These are phyloP conservation scores for Psilocybe subaeruginosa DNA, from an alignment of 768 basidiomycete species.

Conservation along the genomic window DNA sequence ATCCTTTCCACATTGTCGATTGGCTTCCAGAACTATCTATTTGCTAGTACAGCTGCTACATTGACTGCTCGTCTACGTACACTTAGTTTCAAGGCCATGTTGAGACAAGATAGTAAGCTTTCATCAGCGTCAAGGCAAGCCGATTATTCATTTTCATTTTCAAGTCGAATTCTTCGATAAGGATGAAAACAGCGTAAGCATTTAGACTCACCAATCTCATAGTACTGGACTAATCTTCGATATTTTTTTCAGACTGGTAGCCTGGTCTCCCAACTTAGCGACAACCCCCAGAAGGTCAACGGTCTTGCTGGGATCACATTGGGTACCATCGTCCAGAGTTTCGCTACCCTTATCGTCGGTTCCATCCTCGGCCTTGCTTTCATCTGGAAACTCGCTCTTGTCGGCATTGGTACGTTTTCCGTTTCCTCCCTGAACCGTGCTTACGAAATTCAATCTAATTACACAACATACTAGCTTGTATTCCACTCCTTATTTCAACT, in stretches of 20 bases:
- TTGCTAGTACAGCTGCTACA: constrained; percentile 66
- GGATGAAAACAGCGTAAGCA: constrained; percentile 74
- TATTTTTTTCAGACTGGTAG: constrained; percentile 62
- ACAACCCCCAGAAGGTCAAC: constrained; percentile 88
- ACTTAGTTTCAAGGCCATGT: constrained; percentile 75
- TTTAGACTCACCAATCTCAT: neutral
- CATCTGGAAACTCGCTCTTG: constrained; percentile 79
- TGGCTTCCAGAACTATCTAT: constrained; percentile 71
- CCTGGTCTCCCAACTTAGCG: constrained; percentile 78
- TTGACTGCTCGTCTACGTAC: constrained; percentile 74
- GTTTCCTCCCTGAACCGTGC: neutral
- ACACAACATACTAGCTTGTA: constrained; percentile 52
- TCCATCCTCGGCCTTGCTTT: constrained; percentile 77
- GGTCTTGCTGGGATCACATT: constrained; percentile 88
- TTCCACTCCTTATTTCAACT: constrained; percentile 65
- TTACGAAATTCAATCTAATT: neutral
- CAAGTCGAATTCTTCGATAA: constrained; percentile 87
- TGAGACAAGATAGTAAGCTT: constrained; percentile 83
- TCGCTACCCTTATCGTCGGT: constrained; percentile 72
- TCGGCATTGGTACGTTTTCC: constrained; percentile 67
- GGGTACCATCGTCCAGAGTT: constrained; percentile 82
- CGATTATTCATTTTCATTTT: neutral
- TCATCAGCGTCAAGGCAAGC: too few relatives aligned
- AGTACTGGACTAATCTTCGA: constrained; percentile 10
- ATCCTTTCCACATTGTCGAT: constrained; percentile 66